A percentile compares a stretch with the other conserved stretches of the same genome.
Evolutionary conservation across 164 flowering plant genomes (phyloP).

Genomic region (Platanus orientalis): DNA sequence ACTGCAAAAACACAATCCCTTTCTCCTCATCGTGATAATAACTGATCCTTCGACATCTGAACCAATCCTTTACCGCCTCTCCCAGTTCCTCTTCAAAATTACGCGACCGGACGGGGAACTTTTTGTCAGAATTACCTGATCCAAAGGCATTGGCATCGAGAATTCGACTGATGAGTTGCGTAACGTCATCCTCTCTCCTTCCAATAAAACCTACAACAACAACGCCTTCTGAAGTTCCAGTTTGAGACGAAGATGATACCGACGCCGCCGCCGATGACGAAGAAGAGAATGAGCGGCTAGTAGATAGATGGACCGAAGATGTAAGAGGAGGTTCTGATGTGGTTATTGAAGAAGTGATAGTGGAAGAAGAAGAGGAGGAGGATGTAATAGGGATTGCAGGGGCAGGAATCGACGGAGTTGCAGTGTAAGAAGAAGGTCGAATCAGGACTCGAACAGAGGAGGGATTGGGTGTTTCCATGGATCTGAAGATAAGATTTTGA

Average conservation of each 20-base stretch:
- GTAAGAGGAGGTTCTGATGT: slow-evolving; percentile 9
- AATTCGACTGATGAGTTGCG: slow-evolving; percentile 62
- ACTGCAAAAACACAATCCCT: slow-evolving; percentile 66
- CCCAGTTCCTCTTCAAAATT: slow-evolving; percentile 13
- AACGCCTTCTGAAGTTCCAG: slow-evolving; percentile 42
- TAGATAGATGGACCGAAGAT: background rate
- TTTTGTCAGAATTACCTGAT: slow-evolving; percentile 43
- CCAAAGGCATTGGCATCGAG: slow-evolving; percentile 70
- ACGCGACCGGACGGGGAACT: slow-evolving; percentile 9
- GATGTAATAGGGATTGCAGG: background rate
- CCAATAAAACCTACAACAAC: slow-evolving; percentile 81
- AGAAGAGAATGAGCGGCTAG: slow-evolving; percentile 6
- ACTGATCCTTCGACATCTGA: slow-evolving; percentile 44
- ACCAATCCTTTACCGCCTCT: slow-evolving; percentile 50
- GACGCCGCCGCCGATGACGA: slow-evolving; percentile 23
- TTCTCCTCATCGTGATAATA: slow-evolving; percentile 57
- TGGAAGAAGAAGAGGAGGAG: background rate
- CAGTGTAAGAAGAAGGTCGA: slow-evolving; percentile 27
- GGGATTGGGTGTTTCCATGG: slow-evolving; percentile 7
- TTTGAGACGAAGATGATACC: slow-evolving; percentile 16
- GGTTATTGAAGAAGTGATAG: slow-evolving; percentile 1
- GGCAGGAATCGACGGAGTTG: slow-evolving; percentile 1
- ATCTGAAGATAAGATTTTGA: background rate
- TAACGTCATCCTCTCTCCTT: slow-evolving; percentile 34
- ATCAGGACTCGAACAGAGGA: slow-evolving; percentile 34